These are phyloP conservation scores for Tillandsia leiboldiana DNA, from an alignment of 176 grass and related monocot genomes.

Conservation along the genomic window DNA sequence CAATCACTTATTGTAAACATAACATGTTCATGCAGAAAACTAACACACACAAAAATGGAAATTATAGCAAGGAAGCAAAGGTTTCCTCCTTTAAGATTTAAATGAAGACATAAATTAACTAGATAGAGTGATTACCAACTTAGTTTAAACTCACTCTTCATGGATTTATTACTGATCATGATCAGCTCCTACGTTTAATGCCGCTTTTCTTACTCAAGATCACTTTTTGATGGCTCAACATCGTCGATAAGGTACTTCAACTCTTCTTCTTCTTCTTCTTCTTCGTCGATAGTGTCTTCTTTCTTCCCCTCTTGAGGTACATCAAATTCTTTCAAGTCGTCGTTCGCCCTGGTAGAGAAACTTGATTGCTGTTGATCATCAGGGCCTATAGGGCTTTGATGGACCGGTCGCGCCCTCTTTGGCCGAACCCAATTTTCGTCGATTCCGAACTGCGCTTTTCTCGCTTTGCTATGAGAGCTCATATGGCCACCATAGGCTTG, in stretches of 20 bases:
- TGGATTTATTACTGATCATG: not conserved
- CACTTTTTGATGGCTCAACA: not conserved
- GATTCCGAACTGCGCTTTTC: not conserved
- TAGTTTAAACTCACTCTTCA: not conserved
- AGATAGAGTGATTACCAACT: not conserved
- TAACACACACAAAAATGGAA: not conserved
- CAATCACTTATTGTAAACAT: not conserved
- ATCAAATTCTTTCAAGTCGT: not conserved
- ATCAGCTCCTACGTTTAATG: not conserved
- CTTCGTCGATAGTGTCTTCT: not conserved
- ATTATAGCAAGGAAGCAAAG: not conserved
- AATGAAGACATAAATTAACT: not conserved
- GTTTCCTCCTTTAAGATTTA: not conserved
- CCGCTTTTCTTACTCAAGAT: not conserved
- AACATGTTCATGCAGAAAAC: not conserved
- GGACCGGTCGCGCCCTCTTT: not conserved
- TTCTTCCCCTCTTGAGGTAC: not conserved
- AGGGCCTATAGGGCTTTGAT: not conserved
- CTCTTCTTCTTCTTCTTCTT: not conserved
- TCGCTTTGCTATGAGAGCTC: conserved; percentile 4
- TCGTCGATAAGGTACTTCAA: not conserved
- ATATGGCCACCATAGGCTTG: conserved; percentile 6
- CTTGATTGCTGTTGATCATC: not conserved
- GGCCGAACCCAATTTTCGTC: not conserved
- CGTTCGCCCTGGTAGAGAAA: not conserved